Evolutionary conservation across 352 stramenopile genomes (phyloP), one percentile per base, ranked within the genome.

Genomic region (Peronosclerospora sorghi): DNA sequence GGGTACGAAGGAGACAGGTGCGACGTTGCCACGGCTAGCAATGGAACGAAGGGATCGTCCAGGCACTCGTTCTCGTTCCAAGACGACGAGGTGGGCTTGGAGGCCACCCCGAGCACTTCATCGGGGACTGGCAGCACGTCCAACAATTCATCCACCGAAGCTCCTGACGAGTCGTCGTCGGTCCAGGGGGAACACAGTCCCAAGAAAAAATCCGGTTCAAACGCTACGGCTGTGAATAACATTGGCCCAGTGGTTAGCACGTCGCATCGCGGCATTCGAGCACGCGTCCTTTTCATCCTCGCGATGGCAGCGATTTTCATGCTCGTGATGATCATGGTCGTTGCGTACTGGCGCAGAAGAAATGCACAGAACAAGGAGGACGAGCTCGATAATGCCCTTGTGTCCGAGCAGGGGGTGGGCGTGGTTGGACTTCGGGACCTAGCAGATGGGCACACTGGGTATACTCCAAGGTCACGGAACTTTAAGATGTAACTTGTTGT

Each of bases 1-100:
- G 79, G 79, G 36, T 92, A 68, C 68, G 83, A 67, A 37, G 79
- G 79, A 35, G 55, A 59, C 7, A 73, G 63, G 40, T 92, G 79
- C 38, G 55, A 60, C 20, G 5, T 26, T 46, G 34, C 48, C 17
- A 42, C 30, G 7, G 36, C 27, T 34, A 26, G 4, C 3, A 26
- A 26, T 18, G 48, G 40, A n/a, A 48, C 36, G 5, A 14, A 20
- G 13, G 18, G n/a, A 15, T 29, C 35, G 12, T 14, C 27, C 14
- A 43, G 20, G 8, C 50, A 61, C 32, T 32, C 32, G 17, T 58
- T 40, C 3, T 50, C 54, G 6, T 45, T 20, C 8, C 27, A 29
- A 23, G 19, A 48, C 15, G 45, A 44, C 3, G 45, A 48, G 39
- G 46, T 41, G 8, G 42, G 45, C 14, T 57, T 20, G 32, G 30